These are phyloP conservation scores for Lecanicillium sp. DNA, from an alignment of 2,329 filamentous ascomycete genomes.

Conservation along the genomic window DNA sequence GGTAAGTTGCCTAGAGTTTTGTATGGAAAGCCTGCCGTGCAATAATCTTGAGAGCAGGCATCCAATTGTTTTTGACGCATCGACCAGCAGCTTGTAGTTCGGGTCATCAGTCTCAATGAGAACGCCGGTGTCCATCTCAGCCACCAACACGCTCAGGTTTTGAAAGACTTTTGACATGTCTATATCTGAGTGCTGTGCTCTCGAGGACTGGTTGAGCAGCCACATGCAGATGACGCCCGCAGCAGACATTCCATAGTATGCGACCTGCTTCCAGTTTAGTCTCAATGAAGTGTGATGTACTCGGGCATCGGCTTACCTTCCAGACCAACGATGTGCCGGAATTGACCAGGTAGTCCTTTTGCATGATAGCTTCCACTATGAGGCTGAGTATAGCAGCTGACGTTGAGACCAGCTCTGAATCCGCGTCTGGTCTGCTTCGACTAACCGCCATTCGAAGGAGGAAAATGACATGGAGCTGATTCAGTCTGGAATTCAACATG, in stretches of 20 bases:
- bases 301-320: conserved; percentile 1
- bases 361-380: conserved; percentile 7
- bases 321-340: conserved; percentile 10
- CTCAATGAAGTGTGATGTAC: background rate
- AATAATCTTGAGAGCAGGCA: conserved; percentile 6
- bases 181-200: conserved; percentile 3
- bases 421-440: conserved; percentile 1
- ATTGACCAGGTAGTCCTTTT: conserved; percentile 9
- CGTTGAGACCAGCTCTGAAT: conserved; percentile 6
- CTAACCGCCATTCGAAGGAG: conserved; percentile 7
- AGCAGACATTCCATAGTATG: conserved; percentile 13
- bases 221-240: conserved; percentile 13
- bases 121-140: conserved; percentile 13
- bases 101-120: conserved; percentile 12
- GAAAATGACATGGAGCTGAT: conserved; percentile 7
- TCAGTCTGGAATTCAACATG: conserved; percentile 6
- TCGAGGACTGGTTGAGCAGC: conserved; percentile 8
- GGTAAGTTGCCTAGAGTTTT: too few species aligned
- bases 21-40: too few species aligned
- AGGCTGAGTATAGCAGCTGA: conserved; percentile 5
- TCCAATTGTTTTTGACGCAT: conserved; percentile 13
- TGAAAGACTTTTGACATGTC: conserved; percentile 10
- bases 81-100: conserved; percentile 13
- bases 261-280: conserved; percentile 6
- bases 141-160: conserved; percentile 11